Evolutionary conservation across 805 yeast species (phyloP), one percentile per base, ranked within the genome.

Genomic region (Candida ortonii): DNA sequence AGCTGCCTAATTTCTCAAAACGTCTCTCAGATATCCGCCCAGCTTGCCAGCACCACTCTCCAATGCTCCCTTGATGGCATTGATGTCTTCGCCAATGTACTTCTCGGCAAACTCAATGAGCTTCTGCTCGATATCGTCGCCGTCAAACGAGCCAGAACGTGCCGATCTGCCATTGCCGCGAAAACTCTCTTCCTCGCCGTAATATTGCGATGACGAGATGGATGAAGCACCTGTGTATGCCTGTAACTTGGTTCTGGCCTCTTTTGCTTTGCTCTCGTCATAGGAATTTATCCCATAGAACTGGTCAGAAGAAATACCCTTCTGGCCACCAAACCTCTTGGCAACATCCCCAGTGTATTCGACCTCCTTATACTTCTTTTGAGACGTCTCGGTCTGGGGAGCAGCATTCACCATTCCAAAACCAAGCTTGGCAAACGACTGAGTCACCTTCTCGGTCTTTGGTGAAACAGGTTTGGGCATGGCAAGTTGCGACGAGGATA

Each of bases 291-390:
- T 80, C 13, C 96, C 96, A 61, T 93, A 93, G 53, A 76, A 78
- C 65, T 89, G 94, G 62, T 93, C 97, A 2, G 97, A 89, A 0
- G 97, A 93, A 44, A 93, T 93, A 30, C 89, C 96, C 71, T 86
- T 90, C 59, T 89, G 96, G 25, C 66, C 67, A 37, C 97, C 97
- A 57, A 74, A 93, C 65, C 87, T 85, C 52, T 67, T 70, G 23
- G 76, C 78, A 19, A 84, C 84, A 46, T 80, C 80, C 22, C 93
- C 93, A 1, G 87, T 78, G 57, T 83, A 83, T 48, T 71, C 70
- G 35, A 58, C 49, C 34, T 53, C 58, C 24, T 67, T 59, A 20
- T 52, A 44, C 34, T 47, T 54, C 38, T 52, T 56, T 21, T 41
- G 51, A 5, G 47, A 15, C 11, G 47, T 12, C 19, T 44, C 44